Evolutionary conservation across 106 monocot genomes (phyloP).

Genomic region (Acorus calamus): DNA sequence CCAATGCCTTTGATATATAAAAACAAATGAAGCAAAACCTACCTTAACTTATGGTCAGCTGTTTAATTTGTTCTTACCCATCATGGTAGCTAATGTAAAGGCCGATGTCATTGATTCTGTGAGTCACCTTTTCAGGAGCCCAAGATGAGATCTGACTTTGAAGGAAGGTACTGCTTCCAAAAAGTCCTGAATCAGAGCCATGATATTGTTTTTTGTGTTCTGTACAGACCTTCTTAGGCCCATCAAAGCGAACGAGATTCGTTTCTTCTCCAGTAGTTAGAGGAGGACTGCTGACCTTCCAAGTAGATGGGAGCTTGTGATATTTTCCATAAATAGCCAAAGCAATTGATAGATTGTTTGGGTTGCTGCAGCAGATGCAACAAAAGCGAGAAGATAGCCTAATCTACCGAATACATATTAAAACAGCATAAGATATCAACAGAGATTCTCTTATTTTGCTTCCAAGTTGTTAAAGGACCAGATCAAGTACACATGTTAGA

Average conservation of each 20-base stretch:
- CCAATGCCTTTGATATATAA: too few relatives aligned
- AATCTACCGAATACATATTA: neutral
- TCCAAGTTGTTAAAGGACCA: too few relatives aligned
- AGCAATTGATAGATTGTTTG: constrained; percentile 22
- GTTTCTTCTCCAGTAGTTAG: constrained; percentile 10
- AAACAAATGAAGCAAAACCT: too few relatives aligned
- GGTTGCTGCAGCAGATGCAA: constrained; percentile 26
- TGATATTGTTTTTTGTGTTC: constrained; percentile 5
- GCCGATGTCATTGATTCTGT: too few relatives aligned
- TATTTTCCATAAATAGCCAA: constrained; percentile 47
- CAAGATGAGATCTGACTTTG: constrained; percentile 47
- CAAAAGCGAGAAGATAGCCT: neutral
- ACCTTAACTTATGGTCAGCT: too few relatives aligned
- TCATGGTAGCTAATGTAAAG: too few relatives aligned
- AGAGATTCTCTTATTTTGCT: neutral
- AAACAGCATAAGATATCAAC: constrained; percentile 2
- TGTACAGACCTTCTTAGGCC: constrained; percentile 35
- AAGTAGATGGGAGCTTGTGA: constrained; percentile 42
- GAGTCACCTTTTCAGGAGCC: constrained; percentile 8
- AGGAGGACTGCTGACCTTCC: constrained; percentile 25
- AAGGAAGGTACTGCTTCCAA: constrained; percentile 49
- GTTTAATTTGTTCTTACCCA: too few relatives aligned
- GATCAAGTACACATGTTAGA: too few relatives aligned
- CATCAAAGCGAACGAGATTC: constrained; percentile 49
- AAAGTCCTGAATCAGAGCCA: constrained; percentile 16